These are phyloP conservation scores for Populus hybrid DNA, from an alignment of 441 rosid species.

Conservation along the genomic window DNA sequence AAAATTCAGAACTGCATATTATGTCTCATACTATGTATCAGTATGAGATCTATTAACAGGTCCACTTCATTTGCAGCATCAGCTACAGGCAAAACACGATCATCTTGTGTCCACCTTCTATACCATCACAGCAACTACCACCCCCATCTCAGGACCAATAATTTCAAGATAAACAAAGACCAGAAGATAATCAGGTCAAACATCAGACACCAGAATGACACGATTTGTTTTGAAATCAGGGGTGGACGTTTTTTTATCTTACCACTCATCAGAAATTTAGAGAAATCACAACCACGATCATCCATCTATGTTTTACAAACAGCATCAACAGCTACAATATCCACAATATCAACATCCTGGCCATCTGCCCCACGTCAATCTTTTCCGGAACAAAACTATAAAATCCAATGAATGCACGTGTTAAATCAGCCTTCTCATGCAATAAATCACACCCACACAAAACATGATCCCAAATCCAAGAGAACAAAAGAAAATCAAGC, in stretches of 20 bases:
- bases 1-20: conserved; percentile 34
- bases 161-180: conserved; percentile 28
- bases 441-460: conserved; percentile 7
- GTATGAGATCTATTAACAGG: conserved; percentile 24
- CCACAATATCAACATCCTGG: conserved; percentile 58
- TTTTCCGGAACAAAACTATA: conserved; percentile 70
- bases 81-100: conserved; percentile 33
- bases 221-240: conserved; percentile 27
- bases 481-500: background rate
- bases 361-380: conserved; percentile 55
- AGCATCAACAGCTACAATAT: conserved; percentile 71
- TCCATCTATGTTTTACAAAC: conserved; percentile 57
- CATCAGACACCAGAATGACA: conserved; percentile 31
- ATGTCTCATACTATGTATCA: conserved; percentile 25
- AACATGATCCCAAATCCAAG: conserved; percentile 13
- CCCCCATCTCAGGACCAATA: conserved; percentile 28
- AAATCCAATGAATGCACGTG: conserved; percentile 44
- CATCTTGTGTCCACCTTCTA: conserved; percentile 31
- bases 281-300: conserved; percentile 55
- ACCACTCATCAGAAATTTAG: conserved; percentile 39
- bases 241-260: conserved; percentile 32
- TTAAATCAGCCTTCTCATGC: conserved; percentile 32
- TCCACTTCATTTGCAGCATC: conserved; percentile 43
- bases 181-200: conserved; percentile 35
- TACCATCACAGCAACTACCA: conserved; percentile 43